These are phyloP conservation scores for Lipomyces sp. DNA, from an alignment of 805 yeast species.

Conservation along the genomic window DNA sequence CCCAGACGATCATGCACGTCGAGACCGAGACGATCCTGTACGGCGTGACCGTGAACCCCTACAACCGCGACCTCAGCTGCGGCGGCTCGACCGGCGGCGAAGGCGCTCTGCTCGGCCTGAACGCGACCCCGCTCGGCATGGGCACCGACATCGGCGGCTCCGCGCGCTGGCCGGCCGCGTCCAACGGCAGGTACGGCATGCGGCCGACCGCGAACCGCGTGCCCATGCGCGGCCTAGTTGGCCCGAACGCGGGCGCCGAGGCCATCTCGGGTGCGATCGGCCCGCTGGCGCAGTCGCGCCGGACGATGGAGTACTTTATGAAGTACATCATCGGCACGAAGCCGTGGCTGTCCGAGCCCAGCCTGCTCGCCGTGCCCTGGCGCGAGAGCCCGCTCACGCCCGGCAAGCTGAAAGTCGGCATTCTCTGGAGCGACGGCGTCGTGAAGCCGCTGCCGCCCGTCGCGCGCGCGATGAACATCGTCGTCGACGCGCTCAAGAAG, in stretches of 20 bases:
- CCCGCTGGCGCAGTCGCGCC: conserved; percentile 47
- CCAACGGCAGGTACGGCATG: conserved; percentile 58
- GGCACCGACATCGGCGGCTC: conserved; percentile 76
- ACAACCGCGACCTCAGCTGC: conserved; percentile 54
- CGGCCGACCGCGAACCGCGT: conserved; percentile 60
- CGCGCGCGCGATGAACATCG: conserved; percentile 40
- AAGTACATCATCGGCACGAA: conserved; percentile 45
- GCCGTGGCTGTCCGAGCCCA: conserved; percentile 57
- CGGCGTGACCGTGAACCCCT: conserved; percentile 59
- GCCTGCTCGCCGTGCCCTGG: conserved; percentile 53
- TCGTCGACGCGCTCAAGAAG: conserved; percentile 42
- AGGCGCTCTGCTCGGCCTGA: conserved; percentile 58
- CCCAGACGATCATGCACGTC: conserved; percentile 67
- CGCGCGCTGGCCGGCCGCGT: conserved; percentile 66
- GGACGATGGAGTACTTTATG: conserved; percentile 49
- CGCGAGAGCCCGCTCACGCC: conserved; percentile 38
- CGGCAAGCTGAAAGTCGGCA: conserved; percentile 46
- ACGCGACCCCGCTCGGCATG: conserved; percentile 58
- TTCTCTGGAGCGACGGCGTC: conserved; percentile 49
- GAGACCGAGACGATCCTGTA: conserved; percentile 59
- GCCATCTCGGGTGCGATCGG: conserved; percentile 56
- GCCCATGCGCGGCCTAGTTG: conserved; percentile 45
- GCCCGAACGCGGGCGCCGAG: conserved; percentile 42
- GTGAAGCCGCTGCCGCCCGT: conserved; percentile 53
- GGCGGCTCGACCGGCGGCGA: conserved; percentile 79